Evolutionary conservation across 1,139 yeast genomes (phyloP).

Genomic region (Debaryomycetaceae sp.): DNA sequence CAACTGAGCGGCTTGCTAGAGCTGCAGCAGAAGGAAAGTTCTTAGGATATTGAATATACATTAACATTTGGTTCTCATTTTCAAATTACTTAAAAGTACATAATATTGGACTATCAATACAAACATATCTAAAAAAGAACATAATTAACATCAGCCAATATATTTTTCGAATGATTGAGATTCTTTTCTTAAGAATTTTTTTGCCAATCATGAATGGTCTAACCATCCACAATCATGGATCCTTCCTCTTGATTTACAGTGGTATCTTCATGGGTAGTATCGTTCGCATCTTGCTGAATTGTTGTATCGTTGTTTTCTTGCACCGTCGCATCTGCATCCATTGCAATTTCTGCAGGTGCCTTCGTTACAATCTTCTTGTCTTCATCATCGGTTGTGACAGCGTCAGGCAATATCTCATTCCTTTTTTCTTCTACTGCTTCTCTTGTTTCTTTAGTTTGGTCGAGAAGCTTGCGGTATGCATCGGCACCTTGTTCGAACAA

Average conservation of each 20-base stretch:
- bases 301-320: slow-evolving; percentile 43
- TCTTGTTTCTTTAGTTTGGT: slow-evolving; percentile 7
- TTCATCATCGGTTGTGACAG: slow-evolving; percentile 4
- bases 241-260: slow-evolving; percentile 32
- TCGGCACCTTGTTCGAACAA: slow-evolving; percentile 33
- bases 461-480: slow-evolving; percentile 21
- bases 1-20: slow-evolving; percentile 54
- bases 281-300: slow-evolving; percentile 42
- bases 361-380: slow-evolving; percentile 3
- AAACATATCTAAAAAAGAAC: not conserved
- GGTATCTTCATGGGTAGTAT: slow-evolving; percentile 42
- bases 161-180: not conserved
- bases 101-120: not conserved
- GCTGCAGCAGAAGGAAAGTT: slow-evolving; percentile 45
- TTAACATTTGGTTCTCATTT: not conserved
- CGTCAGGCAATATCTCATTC: slow-evolving; percentile 6
- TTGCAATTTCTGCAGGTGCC: not conserved
- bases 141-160: not conserved
- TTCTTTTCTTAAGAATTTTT: not conserved
- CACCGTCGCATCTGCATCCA: slow-evolving; percentile 36
- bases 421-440: slow-evolving; percentile 8
- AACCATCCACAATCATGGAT: not conserved
- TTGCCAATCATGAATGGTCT: not conserved
- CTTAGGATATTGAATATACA: slow-evolving; percentile 4
- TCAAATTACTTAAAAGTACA: not conserved